Evolutionary conservation across 139 green algal species (phyloP), one percentile per base, ranked within the genome.

Genomic region (Tetraselmis chui): DNA sequence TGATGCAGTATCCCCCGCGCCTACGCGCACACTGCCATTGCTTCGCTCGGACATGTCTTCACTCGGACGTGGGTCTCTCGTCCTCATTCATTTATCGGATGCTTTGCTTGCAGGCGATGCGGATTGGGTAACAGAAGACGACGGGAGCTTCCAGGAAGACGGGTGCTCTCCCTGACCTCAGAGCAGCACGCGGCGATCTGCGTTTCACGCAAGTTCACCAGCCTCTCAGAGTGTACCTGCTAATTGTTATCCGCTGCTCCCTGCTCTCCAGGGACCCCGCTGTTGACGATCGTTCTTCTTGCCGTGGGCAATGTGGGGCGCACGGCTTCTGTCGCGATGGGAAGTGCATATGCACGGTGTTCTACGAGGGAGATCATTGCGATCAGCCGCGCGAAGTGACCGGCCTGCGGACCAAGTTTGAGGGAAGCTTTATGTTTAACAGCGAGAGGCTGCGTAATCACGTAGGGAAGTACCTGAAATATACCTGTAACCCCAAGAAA

Each of bases 281-380:
- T 2, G 5, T 11, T 2, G 77, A 80, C 29, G 77, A 80, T 29
- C 28, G 28, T 5, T 59, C 28, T 29, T 2, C 24, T 2, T 80
- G 77, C 77, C 31, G 58, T 27, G 77, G 77, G 29, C n/a, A 2
- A 2, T 80, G 77, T 29, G 29, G 77, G 24, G 2, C 2, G 29
- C 77, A 80, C 77, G 77, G 77, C 28, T 80, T 80, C 77, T 80
- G 77, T 2, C 31, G 29, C 29, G 23, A 80, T 2, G 77, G 29
- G 29, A 30, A 18, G 23, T 80, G 77, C 77, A 29, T 80, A 2
- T 80, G 77, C 77, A 32, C 32, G 77, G 77, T 32, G 77, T 18
- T 80, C 2, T 80, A 80, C 77, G 77, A 80, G 29, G 77, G 77
- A 2, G 77, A 80, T 2, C 29, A 23, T 18, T 80, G 77, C 77